Base-by-base conservation (phyloP, 2,329 filamentous ascomycete species). In the Cladosporium sp. region DNA sequence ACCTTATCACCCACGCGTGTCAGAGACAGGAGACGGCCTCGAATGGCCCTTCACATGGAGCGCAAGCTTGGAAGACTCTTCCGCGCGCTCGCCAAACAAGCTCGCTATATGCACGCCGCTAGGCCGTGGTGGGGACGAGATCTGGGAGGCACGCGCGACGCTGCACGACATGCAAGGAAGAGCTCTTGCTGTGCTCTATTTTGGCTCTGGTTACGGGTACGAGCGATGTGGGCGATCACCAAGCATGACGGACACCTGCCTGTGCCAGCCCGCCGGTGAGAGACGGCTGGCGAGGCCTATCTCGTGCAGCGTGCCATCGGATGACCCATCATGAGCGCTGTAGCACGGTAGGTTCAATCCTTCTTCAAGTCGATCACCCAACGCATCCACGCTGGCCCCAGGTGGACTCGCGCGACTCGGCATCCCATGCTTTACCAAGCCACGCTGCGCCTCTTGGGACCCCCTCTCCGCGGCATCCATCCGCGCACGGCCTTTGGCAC, bases 91-190 rank as follows among this genome's bases (percentile, higher is more conserved):
- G 43, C 40, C 42, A 42, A 28, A 36, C 52, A 55, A 55, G 52
- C 52, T 55, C 52, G 30, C 17, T 12, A 17, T 28, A 37, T 45
- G 39, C 6, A 30, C 39, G 52, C 25, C 40, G 34, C 40, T 45
- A 47, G 11, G 30, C 28, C 40, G 52, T 11, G 15, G 43, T 20
- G 43, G 43, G 43, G 20, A 47, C 25, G 22, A 55, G 52, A 34
- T 17, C 11, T 8, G 52, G 19, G 14, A 38, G 40, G 36, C 14
- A 55, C 45, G 52, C 39, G 22, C 28, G 28, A n/a, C 19, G 30
- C 43, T 47, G 43, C 43, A 47, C 43, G 20, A 7, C 17, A 25
- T n/a, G 30, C 52, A 55, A 40, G 52, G 52, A 55, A 55, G 36
- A 55, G 52, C 52, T 55, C 40, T 37, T 3, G 20, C 19, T 11